phyloP scores from a whole-genome alignment of 768 basidiomycete species.

The Kwoniella botswanensis region DNA sequence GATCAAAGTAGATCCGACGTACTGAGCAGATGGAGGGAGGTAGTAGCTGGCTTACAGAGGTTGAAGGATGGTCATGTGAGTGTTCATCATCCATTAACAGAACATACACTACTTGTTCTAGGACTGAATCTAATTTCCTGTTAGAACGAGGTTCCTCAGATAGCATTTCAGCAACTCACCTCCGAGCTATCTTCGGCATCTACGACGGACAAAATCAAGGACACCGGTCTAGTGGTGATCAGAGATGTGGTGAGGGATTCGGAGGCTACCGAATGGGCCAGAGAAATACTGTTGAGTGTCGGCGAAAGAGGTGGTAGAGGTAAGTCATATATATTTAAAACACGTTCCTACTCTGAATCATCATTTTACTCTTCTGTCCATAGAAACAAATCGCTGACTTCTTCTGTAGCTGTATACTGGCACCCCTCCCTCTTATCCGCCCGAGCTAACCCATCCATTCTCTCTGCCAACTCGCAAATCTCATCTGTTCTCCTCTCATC shows the following conservation, averaged over 20 bases:
- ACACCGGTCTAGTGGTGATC: constrained; percentile 38
- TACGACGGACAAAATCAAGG: constrained; percentile 24
- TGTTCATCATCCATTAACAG: neutral
- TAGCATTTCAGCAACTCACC: constrained; percentile 35
- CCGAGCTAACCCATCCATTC: constrained; percentile 37
- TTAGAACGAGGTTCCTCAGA: constrained; percentile 41
- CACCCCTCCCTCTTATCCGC: constrained; percentile 33
- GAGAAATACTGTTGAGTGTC: constrained; percentile 26
- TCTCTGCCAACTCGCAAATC: constrained; percentile 34
- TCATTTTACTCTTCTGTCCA: neutral
- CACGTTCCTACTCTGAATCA: no score
- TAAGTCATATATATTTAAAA: constrained; percentile 13
- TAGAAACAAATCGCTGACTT: neutral
- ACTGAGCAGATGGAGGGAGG: constrained; percentile 5
- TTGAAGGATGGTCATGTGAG: constrained; percentile 16
- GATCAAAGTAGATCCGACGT: constrained; percentile 10
- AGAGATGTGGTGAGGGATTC: constrained; percentile 47
- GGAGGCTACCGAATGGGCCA: constrained; percentile 34
- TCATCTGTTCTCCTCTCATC: constrained; percentile 21
- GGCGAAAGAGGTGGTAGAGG: constrained; percentile 27
- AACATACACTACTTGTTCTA: neutral
- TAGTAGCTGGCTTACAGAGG: constrained; percentile 9
- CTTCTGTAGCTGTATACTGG: constrained; percentile 43
- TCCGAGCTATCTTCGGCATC: constrained; percentile 18
- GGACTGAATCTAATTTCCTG: neutral